Conservation (phyloP, 192 early-diverging fungal species). For the Phycomyces nitens region DNA sequence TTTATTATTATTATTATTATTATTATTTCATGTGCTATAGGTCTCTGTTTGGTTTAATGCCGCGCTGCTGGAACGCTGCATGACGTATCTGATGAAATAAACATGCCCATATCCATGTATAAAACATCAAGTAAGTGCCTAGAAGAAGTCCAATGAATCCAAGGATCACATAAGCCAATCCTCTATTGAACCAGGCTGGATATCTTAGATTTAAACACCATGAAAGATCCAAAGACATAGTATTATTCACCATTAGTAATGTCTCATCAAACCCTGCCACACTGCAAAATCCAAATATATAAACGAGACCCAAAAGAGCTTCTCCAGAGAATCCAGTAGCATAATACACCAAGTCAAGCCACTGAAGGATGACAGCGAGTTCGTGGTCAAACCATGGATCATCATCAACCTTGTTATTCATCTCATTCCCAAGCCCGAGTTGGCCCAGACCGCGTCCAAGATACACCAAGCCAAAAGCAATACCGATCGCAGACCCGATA, state of each 20-base stretch:
- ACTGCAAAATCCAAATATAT: constrained; percentile 13
- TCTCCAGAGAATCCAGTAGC: constrained; percentile 20
- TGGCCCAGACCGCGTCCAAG: constrained; percentile 15
- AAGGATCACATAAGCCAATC: neutral
- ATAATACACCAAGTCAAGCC: constrained; percentile 21
- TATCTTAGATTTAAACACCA: neutral
- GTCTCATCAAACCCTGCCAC: constrained; percentile 15
- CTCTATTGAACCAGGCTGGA: neutral
- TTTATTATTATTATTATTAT: too few relatives aligned
- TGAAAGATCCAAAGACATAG: neutral
- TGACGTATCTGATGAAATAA: constrained; percentile 12
- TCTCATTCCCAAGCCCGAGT: constrained; percentile 17
- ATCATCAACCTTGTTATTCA: constrained; percentile 22
- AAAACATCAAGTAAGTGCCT: constrained; percentile 25
- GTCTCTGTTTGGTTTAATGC: too few relatives aligned
- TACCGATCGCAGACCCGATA: constrained; percentile 12
- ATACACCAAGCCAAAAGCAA: constrained; percentile 15
- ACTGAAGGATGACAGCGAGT: constrained; percentile 13
- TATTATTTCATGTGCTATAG: neutral
- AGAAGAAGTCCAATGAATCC: constrained; percentile 3
- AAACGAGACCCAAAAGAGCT: constrained; percentile 20
- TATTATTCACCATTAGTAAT: constrained; percentile 10
- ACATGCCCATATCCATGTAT: constrained; percentile 27
- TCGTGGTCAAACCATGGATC: constrained; percentile 28
- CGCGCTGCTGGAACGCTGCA: neutral